Evolutionary conservation across 805 yeast species (phyloP).

Genomic region (Millerago galiae): DNA sequence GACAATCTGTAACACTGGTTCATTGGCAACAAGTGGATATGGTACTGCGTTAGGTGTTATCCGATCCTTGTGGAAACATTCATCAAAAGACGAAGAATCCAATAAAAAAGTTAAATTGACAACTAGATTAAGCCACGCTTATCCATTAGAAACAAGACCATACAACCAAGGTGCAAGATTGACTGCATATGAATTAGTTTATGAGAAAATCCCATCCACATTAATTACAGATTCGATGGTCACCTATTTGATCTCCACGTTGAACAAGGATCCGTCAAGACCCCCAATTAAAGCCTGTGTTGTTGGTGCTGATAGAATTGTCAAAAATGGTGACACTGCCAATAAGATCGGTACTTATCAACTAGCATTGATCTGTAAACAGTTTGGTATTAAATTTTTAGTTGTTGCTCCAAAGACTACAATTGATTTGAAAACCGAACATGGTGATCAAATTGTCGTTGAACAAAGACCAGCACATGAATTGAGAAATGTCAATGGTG

Average conservation of each 20-base stretch:
- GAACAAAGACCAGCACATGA: constrained; percentile 85
- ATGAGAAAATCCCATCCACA: constrained; percentile 83
- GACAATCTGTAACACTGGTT: constrained; percentile 95
- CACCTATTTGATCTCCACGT: constrained; percentile 56
- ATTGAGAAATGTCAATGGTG: constrained; percentile 71
- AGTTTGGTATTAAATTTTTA: constrained; percentile 67
- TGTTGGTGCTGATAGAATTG: constrained; percentile 89
- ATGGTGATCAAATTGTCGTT: constrained; percentile 73
- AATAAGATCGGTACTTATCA: constrained; percentile 95
- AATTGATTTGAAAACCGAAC: constrained; percentile 57
- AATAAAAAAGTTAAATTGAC: constrained; percentile 23
- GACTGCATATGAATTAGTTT: constrained; percentile 84
- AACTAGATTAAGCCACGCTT: constrained; percentile 57
- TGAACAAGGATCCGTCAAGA: constrained; percentile 22
- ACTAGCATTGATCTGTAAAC: constrained; percentile 64
- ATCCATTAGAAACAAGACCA: constrained; percentile 91
- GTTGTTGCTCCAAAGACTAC: constrained; percentile 97
- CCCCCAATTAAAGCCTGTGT: constrained; percentile 82
- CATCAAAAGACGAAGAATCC: constrained; percentile 8
- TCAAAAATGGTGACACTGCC: constrained; percentile 90
- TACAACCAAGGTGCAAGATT: constrained; percentile 94
- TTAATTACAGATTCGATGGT: constrained; percentile 90
- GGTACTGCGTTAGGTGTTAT: constrained; percentile 96
- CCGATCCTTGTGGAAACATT: constrained; percentile 54
- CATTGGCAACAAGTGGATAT: constrained; percentile 94